Base-by-base conservation (phyloP, 495 filamentous ascomycete species). In the Pyrenula aspistea region DNA sequence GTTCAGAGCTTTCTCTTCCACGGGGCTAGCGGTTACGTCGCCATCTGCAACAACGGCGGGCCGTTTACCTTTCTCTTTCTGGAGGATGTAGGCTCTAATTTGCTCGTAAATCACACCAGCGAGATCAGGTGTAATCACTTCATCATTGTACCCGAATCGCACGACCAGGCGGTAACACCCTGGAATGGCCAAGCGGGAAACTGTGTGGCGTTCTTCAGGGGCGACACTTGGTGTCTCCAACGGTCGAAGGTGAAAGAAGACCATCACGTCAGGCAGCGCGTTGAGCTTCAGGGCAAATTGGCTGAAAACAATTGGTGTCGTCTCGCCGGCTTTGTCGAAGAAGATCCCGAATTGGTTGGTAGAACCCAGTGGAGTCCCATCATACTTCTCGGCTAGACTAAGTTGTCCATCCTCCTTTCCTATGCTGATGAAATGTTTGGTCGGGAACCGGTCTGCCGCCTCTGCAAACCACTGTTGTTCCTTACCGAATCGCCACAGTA, bases 401-500 rank as follows among this genome's bases (percentile, higher is more conserved):
- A 67, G 25, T 10, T 19, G 19, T 3, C 42, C 25, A 10, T 57
- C 49, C 2, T 54, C 53, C 2, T 36, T 53, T 20, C 56, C 65
- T 0, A 65, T 69, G 1, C 82, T 57, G 12, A 51, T 19, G 12
- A 82, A 67, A 2, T 75, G 67, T 0, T 68, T 68, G 1, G 73
- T 72, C 21, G 73, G 71, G 56, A 86, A 74, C 0, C 77, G 74
- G 57, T 87, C 83, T 50, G 74, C 71, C 0, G 71, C 74, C 66
- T 89, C 86, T 10, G 85, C 78, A 12, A 62, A 69, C 86, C 86
- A 89, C 64, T 89, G 86, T 53, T 77, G 76, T 57, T 87, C 82
- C 65, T 89, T 89, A 15, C 86, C 86, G 56, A 79, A 88, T 20
- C 86, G 79, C 86, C 86, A 89, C 12, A 88, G 71, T 24, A 88